phyloP scores from a whole-genome alignment of 192 early-diverging fungal species.

The Obelidium mucronatum region DNA sequence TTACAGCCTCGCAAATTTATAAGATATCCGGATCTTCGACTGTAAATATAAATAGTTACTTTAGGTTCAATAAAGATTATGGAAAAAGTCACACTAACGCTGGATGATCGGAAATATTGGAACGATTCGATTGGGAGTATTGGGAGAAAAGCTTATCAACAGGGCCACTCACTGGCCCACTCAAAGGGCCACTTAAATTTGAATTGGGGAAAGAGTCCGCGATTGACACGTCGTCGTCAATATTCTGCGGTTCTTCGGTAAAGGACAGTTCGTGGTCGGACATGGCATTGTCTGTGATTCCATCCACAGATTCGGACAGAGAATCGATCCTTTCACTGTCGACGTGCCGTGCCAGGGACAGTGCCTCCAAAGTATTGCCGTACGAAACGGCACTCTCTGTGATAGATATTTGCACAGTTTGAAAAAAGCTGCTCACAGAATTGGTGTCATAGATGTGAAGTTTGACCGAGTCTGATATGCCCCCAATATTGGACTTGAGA shows the following conservation, averaged over 20 bases:
- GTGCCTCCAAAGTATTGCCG: conserved; percentile 16
- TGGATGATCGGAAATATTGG: conserved; percentile 10
- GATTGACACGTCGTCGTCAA: conserved; percentile 33
- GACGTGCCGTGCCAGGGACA: conserved; percentile 21
- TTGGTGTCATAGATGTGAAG: conserved; percentile 74
- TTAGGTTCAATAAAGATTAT: background rate
- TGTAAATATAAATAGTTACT: background rate
- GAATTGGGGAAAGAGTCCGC: conserved; percentile 31
- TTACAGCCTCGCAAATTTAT: conserved; percentile 76
- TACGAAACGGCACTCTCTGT: conserved; percentile 56
- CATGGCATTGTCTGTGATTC: conserved; percentile 16
- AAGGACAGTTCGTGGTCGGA: conserved; percentile 33
- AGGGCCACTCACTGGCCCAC: conserved; percentile 1
- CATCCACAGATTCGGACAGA: conserved; percentile 16
- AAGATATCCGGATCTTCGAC: conserved; percentile 34
- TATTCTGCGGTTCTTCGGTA: conserved; percentile 26
- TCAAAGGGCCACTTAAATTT: conserved; percentile 11
- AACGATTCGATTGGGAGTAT: conserved; percentile 17
- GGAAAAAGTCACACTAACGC: conserved; percentile 14
- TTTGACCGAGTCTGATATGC: conserved; percentile 80
- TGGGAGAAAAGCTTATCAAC: conserved; percentile 22
- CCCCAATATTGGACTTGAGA: conserved; percentile 63
- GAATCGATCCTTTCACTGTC: conserved; percentile 29
- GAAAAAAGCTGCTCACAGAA: conserved; percentile 64
- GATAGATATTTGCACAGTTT: conserved; percentile 70